Conservation (phyloP, 2,329 filamentous ascomycete species). For the Sporothrix inflata region DNA sequence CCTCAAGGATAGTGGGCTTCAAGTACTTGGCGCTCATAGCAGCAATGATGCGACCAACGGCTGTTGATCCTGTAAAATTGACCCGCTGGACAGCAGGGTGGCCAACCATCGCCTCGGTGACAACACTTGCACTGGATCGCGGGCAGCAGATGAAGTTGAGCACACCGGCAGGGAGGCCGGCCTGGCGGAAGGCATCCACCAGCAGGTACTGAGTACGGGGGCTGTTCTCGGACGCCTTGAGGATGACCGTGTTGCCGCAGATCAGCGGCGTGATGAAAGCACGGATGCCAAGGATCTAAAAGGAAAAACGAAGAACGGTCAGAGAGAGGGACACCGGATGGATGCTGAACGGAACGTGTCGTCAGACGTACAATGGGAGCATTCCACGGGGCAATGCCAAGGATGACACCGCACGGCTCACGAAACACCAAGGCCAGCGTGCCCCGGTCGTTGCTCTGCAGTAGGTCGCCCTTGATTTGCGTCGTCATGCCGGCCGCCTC, state of each 20-base stretch:
- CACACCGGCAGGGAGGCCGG: not conserved
- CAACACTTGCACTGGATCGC: not conserved
- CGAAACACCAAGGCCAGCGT: slow-evolving; percentile 3
- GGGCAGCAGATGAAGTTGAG: not conserved
- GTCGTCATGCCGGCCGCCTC: not conserved
- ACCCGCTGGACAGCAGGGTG: not conserved
- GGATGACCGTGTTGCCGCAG: not conserved
- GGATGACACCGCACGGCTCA: not conserved
- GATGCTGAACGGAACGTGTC: too few species aligned
- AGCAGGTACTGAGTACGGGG: not conserved
- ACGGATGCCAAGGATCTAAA: not conserved
- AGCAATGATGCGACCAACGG: not conserved
- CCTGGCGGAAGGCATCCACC: not conserved
- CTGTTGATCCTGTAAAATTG: not conserved
- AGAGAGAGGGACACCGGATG: too few species aligned
- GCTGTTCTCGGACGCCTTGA: not conserved
- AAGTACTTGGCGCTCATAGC: slow-evolving; percentile 1
- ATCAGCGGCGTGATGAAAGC: not conserved
- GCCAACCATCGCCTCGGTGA: not conserved
- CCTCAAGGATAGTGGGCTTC: not conserved
- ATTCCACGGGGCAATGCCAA: not conserved
- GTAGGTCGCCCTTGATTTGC: not conserved
- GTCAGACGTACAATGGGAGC: not conserved
- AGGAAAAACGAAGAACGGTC: not conserved
- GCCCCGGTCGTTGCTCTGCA: not conserved